A percentile compares a stretch with the other conserved stretches of the same genome.
Evolutionary conservation across 1,284 basidiomycete genomes (phyloP).

Genomic region (Pascua guehoae): DNA sequence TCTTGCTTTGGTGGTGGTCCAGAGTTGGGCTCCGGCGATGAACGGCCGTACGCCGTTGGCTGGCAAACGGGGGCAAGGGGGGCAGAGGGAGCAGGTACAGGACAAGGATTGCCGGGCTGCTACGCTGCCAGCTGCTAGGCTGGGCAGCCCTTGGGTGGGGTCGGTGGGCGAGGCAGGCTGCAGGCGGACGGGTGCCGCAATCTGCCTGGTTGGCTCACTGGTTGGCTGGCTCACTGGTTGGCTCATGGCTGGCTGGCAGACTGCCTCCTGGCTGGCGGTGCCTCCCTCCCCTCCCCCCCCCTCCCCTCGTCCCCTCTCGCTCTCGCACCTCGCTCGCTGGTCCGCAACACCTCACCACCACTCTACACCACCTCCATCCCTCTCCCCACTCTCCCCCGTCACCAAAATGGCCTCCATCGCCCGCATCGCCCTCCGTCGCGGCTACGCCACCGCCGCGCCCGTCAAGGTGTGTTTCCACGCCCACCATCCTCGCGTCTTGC

Average conservation of each 20-base stretch:
- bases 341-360: background rate
- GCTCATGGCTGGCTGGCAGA: background rate
- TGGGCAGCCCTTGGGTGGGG: background rate
- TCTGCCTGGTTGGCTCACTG: background rate
- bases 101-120: too few species aligned
- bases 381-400: slow-evolving; percentile 11
- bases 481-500: background rate
- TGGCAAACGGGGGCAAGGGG: too few species aligned
- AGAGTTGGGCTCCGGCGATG: too few species aligned
- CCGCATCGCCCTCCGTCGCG: slow-evolving; percentile 41
- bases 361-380: slow-evolving; percentile 11
- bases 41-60: background rate
- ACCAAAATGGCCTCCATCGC: slow-evolving; percentile 45
- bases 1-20: background rate
- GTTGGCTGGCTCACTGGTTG: background rate
- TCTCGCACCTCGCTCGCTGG: background rate
- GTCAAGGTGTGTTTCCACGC: slow-evolving; percentile 43
- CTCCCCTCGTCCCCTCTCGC: background rate
- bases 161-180: background rate
- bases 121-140: too few species aligned
- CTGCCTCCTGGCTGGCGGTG: background rate
- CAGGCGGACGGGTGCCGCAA: too few species aligned
- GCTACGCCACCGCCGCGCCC: slow-evolving; percentile 45
- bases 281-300: background rate
- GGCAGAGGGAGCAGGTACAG: too few species aligned